Base-by-base conservation (phyloP, 192 early-diverging fungal genomes). In the Ramicandelaber brevisporus region DNA sequence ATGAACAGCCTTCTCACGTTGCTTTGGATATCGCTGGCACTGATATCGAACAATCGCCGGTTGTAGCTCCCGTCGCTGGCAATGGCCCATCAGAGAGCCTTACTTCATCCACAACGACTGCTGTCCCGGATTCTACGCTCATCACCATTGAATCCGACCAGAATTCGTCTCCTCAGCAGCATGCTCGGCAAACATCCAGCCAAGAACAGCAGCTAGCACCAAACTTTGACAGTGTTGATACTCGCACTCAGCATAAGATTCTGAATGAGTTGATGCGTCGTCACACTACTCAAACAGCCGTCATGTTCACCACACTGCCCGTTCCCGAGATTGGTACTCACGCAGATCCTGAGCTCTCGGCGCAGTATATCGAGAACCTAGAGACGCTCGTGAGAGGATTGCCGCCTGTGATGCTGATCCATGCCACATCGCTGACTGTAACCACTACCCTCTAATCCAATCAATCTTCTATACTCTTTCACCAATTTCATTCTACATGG, bases 371-470 rank as follows among this genome's bases (percentile, higher is more conserved):
- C 26, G 48, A 51, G 14, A 46, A 60, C 12, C 43, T 70, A 22
- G 57, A 70, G 26, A 37, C 58, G 0, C 32, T 63, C 25, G 56
- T 46, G 0, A 41, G 30, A 6, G 50, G 41, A 1, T 29, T 63
- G 29, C 60, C 60, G 10, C 68, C 63, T 2, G 55, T 59, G n/a
- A 47, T 71, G 44, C 39, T 71, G 17, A 57, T 71, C n/a, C 62
- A 70, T 34, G 62, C 67, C 13, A 62, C 61, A 26, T 63, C 62
- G 8, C 41, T 70, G 26, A 70, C 67, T 0, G 62, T 70, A 3
- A 70, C 67, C 9, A 70, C 63, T 31, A 53, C 67, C 2, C 37
- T 70, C 19, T 68, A 48, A 36, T 7, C 6, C 6, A 6, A 13
- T 14, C 13, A 13, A 14, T 29, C 6, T 25, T 9, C 8, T 25